Evolutionary conservation across 2,329 filamentous ascomycete species (phyloP), one percentile per base, ranked within the genome.

Genomic region (Neopestalotiopsis clavispora): DNA sequence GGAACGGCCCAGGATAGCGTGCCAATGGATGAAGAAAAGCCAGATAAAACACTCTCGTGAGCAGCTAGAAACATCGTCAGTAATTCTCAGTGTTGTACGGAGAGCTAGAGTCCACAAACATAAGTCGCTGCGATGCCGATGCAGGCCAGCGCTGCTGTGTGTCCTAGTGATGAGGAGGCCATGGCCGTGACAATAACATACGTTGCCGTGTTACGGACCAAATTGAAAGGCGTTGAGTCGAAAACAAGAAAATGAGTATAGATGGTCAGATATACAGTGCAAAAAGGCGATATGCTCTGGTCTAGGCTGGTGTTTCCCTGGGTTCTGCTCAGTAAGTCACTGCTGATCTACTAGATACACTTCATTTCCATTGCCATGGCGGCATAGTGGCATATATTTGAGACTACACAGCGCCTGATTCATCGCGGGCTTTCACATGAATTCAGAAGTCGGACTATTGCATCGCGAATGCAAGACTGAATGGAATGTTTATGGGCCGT

Each of bases 21-120:
- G 69, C 66, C 14, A 70, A 45, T 0, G 69, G 69, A 38, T 70
- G 69, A 38, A 70, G 63, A 42, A 68, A 69, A 34, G 60, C 49
- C 7, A 59, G 56, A 38, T 67, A 67, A 23, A 61, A 20, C 2
- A 20, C 9, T 12, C 59, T 61, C 30, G 59, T 40, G 7, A 61
- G 12, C 14, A 61, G 30, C 59, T 61, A 17, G n/a, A 30, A 40
- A n/a, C 4, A 23, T 2, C 10, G 30, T 61, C 2, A 61, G 59
- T 17, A 13, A 34, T 23, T n/a, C n/a, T n/a, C n/a, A n/a, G n/a
- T n/a, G n/a, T 3, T 40, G 4, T 0, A 42, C 5, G 23, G 2
- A 5, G 34, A 34, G 59, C 1, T 7, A 5, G 28, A 20, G 38
- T 28, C 3, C 4, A 38, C 59, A 30, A 20, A 61, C 59, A 38